phyloP scores from a whole-genome alignment of 139 green algal species.

The Marvania coccoides region DNA sequence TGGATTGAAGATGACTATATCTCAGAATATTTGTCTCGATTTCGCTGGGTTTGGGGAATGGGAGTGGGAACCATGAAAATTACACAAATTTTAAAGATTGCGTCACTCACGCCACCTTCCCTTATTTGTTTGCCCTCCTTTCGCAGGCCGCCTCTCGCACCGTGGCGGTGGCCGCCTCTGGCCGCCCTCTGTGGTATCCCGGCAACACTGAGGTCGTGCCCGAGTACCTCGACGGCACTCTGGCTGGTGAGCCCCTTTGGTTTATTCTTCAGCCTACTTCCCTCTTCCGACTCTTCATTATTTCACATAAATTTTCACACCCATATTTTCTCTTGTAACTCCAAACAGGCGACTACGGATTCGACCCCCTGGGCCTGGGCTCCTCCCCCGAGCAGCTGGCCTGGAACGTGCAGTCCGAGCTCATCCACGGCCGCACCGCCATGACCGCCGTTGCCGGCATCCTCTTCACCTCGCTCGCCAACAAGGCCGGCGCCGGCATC shows the following conservation, averaged over 20 bases:
- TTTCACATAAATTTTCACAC: not conserved
- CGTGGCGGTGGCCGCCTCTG: slow-evolving; percentile 1
- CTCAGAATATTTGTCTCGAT: too few species aligned
- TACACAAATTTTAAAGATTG: too few species aligned
- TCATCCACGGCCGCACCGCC: slow-evolving; percentile 38
- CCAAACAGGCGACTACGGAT: slow-evolving; percentile 41
- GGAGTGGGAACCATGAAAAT: too few species aligned
- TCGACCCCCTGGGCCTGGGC: slow-evolving; percentile 89
- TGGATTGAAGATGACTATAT: too few species aligned
- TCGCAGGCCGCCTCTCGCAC: not conserved
- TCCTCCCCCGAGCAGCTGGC: slow-evolving; percentile 39
- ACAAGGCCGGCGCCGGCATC: slow-evolving; percentile 24
- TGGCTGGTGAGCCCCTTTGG: slow-evolving; percentile 24
- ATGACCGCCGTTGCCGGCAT: slow-evolving; percentile 43
- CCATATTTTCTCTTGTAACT: not conserved
- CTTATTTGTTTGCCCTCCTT: not conserved
- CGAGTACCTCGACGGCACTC: slow-evolving; percentile 31
- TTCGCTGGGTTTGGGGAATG: too few species aligned
- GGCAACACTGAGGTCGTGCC: slow-evolving; percentile 21
- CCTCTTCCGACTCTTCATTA: not conserved
- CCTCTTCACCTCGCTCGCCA: slow-evolving; percentile 19
- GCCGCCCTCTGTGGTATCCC: slow-evolving; percentile 35
- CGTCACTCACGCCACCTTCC: not conserved
- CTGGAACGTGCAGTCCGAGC: slow-evolving; percentile 50
- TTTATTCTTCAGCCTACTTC: not conserved